Evolutionary conservation across 148 eudicot genomes (phyloP).

Genomic region (Cornus kousa): DNA sequence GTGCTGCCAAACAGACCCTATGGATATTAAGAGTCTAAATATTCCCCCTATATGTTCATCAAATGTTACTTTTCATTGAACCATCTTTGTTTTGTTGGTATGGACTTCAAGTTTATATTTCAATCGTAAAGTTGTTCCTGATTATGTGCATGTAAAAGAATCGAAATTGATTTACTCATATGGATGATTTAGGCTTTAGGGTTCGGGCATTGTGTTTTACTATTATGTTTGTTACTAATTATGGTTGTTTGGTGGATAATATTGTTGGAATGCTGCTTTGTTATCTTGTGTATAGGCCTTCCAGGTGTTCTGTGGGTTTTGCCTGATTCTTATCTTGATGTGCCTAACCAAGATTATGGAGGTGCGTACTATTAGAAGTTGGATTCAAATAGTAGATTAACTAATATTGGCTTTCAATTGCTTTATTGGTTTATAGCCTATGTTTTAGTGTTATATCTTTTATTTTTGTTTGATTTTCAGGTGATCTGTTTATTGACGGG

Average conservation of each 20-base stretch:
- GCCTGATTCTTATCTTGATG: conserved; percentile 96
- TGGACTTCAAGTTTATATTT: neutral
- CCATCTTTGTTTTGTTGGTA: neutral
- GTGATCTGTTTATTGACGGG: conserved; percentile 78
- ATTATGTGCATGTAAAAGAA: neutral
- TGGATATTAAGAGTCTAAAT: no score
- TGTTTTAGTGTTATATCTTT: neutral
- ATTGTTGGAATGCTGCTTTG: neutral
- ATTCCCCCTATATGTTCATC: no score
- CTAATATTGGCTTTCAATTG: neutral
- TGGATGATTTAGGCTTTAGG: neutral
- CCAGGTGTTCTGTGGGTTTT: conserved; percentile 92
- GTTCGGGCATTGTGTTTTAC: conserved; percentile 2
- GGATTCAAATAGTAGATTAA: no score
- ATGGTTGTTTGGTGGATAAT: conserved; percentile 2
- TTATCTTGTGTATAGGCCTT: conserved; percentile 35
- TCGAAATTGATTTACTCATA: neutral
- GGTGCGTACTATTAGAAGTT: conserved; percentile 39
- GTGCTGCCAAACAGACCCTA: no score
- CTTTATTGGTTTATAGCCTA: neutral
- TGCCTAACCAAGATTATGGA: conserved; percentile 96
- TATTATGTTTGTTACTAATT: neutral
- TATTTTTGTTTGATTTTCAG: conserved; percentile 28
- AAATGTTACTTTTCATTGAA: no score
- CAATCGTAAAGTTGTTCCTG: neutral